Percentiles rank a stretch among this genome's conserved stretches.
These are phyloP conservation scores for Aspergillus ochraceus DNA, from an alignment of 2,329 filamentous ascomycete genomes.

Conservation along the genomic window DNA sequence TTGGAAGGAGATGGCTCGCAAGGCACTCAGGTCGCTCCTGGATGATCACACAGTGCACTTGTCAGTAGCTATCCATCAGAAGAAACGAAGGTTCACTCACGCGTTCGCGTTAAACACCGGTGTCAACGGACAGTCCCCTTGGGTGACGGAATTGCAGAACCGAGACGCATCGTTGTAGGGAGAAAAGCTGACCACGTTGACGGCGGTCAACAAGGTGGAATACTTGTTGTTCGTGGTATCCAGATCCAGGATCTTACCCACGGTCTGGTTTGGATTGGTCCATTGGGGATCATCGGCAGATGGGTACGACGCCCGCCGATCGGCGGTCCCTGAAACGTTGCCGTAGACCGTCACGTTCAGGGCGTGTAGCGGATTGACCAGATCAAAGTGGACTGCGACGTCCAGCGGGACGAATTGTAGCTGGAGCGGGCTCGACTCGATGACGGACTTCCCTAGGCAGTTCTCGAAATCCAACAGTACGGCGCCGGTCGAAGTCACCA, in stretches of 20 bases:
- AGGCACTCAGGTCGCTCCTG: slow-evolving; percentile 47
- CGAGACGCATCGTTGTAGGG: slow-evolving; percentile 58
- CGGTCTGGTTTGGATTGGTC: slow-evolving; percentile 59
- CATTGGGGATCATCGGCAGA: slow-evolving; percentile 60
- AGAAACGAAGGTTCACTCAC: slow-evolving; percentile 34
- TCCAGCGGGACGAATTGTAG: slow-evolving; percentile 79
- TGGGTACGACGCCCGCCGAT: slow-evolving; percentile 56
- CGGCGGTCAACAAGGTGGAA: slow-evolving; percentile 71
- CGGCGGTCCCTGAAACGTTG: slow-evolving; percentile 77
- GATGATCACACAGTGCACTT: not conserved
- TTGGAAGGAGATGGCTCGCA: slow-evolving; percentile 72
- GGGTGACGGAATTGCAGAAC: slow-evolving; percentile 66
- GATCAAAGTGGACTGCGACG: slow-evolving; percentile 73
- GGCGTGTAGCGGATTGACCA: slow-evolving; percentile 58
- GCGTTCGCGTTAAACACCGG: slow-evolving; percentile 67
- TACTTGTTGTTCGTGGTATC: slow-evolving; percentile 59
- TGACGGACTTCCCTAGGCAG: slow-evolving; percentile 65
- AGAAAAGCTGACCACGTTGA: slow-evolving; percentile 75
- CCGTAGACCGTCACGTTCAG: slow-evolving; percentile 82
- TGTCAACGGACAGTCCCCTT: slow-evolving; percentile 70
- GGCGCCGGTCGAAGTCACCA: slow-evolving; percentile 53
- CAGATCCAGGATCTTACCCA: slow-evolving; percentile 75
- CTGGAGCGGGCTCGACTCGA: slow-evolving; percentile 58
- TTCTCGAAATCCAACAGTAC: slow-evolving; percentile 79
- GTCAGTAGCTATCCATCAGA: slow-evolving; percentile 3